A percentile compares a stretch with the other conserved stretches of the same genome.
Conservation (phyloP, 805 yeast genomes). For the Blastobotrys mokoenaii region DNA sequence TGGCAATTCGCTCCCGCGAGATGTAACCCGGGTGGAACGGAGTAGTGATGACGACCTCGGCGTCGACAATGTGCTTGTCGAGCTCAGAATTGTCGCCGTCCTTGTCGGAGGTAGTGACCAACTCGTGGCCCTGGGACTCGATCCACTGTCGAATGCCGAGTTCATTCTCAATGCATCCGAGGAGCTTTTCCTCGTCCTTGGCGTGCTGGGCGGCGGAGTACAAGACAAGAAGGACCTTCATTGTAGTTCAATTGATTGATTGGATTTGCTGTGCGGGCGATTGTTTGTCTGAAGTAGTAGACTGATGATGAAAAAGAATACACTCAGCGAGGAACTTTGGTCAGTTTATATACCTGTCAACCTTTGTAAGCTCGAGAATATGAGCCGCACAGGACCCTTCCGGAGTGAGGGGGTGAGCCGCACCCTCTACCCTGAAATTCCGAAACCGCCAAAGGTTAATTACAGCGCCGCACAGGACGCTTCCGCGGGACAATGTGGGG, state of each 20-base stretch:
- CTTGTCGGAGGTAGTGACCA: conserved; percentile 59
- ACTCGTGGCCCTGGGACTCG: conserved; percentile 56
- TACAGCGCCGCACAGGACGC: too few species aligned
- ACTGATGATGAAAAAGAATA: background rate
- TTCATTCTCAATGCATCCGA: conserved; percentile 69
- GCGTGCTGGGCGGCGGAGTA: conserved; percentile 56
- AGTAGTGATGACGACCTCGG: conserved; percentile 71
- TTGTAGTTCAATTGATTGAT: background rate
- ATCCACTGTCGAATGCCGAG: conserved; percentile 61
- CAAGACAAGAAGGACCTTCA: conserved; percentile 47
- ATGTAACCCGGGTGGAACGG: conserved; percentile 81
- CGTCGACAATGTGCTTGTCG: conserved; percentile 59
- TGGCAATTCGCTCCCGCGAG: conserved; percentile 53
- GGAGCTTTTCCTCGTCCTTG: conserved; percentile 46
- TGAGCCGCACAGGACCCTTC: conserved; percentile 9
- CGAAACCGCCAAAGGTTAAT: too few species aligned
- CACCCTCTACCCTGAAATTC: conserved; percentile 9
- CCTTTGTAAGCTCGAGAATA: too few species aligned
- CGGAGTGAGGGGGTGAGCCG: too few species aligned
- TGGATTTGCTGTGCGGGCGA: too few species aligned
- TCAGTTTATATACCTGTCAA: background rate
- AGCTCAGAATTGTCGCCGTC: conserved; percentile 52
- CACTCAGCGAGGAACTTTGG: background rate
- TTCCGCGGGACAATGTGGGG: too few species aligned
- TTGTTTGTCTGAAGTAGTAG: background rate